A percentile compares a stretch with the other conserved stretches of the same genome.
phyloP scores from a whole-genome alignment of 2,329 filamentous ascomycete species.

The Penicillium griseofulvum region DNA sequence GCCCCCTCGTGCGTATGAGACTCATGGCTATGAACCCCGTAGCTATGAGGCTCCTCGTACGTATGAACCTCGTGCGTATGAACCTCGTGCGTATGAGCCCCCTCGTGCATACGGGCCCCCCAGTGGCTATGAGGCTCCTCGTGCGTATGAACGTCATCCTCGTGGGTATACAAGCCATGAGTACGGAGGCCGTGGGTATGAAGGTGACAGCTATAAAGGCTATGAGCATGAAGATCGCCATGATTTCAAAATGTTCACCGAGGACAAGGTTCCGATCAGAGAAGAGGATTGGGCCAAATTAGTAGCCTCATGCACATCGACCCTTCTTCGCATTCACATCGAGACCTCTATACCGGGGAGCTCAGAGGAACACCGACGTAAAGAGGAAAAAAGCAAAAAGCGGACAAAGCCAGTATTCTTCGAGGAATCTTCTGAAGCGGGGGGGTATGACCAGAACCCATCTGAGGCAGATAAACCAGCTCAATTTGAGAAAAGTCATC shows the following conservation, averaged over 20 bases:
- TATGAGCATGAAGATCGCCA: neutral
- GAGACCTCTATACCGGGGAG: neutral
- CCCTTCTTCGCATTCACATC: neutral
- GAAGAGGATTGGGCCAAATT: neutral
- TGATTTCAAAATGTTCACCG: neutral
- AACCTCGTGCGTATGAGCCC: neutral
- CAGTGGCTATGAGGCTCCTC: too few relatives aligned
- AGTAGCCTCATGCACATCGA: neutral
- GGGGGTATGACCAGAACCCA: neutral
- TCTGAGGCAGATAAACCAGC: neutral
- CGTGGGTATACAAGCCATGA: too few relatives aligned
- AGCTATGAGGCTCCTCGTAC: too few relatives aligned
- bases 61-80: too few relatives aligned
- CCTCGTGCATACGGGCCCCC: neutral
- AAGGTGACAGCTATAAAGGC: neutral
- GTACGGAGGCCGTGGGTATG: neutral
- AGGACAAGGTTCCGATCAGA: neutral
- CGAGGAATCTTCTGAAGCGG: too few relatives aligned
- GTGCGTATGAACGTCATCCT: too few relatives aligned
- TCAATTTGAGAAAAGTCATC: neutral
- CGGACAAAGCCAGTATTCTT: neutral
- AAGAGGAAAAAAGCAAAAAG: neutral
- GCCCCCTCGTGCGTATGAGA: too few relatives aligned
- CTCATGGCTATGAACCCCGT: too few relatives aligned
- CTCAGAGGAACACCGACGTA: neutral